These are phyloP conservation scores for Leccinum longicurvipes DNA, from an alignment of 768 basidiomycete species.

Conservation along the genomic window DNA sequence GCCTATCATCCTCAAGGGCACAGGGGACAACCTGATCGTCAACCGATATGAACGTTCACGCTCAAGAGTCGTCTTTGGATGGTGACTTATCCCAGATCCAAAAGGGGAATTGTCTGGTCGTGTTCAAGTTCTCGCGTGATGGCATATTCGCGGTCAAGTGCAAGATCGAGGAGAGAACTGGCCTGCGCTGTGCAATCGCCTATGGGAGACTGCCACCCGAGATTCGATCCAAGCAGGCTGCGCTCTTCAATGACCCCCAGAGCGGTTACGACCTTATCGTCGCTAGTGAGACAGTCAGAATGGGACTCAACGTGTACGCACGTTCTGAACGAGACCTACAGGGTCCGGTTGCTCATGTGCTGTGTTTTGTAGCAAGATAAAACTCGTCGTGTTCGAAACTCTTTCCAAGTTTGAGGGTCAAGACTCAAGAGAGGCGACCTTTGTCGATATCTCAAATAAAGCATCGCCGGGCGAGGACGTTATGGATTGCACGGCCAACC, in stretches of 20 bases:
- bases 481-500: constrained; percentile 62
- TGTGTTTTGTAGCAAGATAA: constrained; percentile 63
- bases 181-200: constrained; percentile 82
- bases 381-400: constrained; percentile 74
- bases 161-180: constrained; percentile 66
- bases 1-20: constrained; percentile 71
- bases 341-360: background rate
- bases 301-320: constrained; percentile 94
- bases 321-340: too few species aligned
- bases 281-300: constrained; percentile 93
- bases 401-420: constrained; percentile 65
- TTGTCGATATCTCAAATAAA: constrained; percentile 80
- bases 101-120: constrained; percentile 88
- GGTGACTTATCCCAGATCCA: constrained; percentile 58
- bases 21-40: constrained; percentile 80
- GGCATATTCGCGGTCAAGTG: constrained; percentile 76
- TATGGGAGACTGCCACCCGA: constrained; percentile 94
- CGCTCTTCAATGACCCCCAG: constrained; percentile 80
- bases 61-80: constrained; percentile 61
- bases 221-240: constrained; percentile 86
- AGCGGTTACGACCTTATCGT: constrained; percentile 89
- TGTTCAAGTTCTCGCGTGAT: constrained; percentile 74
- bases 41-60: constrained; percentile 84
- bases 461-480: constrained; percentile 91
- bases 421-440: constrained; percentile 33